phyloP scores from a whole-genome alignment of 768 basidiomycete genomes.

The Leccinum truebloodii region DNA sequence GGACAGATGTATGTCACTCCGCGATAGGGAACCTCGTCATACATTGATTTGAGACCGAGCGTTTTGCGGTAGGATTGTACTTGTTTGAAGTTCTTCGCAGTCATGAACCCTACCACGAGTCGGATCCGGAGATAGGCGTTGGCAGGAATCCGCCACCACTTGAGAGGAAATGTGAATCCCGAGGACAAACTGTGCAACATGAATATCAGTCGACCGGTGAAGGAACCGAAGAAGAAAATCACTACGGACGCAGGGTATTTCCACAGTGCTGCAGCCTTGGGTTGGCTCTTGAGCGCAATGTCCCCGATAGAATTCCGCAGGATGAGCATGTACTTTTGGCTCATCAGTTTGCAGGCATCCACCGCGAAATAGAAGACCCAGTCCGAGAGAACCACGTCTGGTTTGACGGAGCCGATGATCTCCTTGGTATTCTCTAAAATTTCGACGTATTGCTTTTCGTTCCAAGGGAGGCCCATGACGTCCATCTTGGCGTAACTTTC shows the following conservation, averaged over 20 bases:
- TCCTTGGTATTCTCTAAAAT: no score
- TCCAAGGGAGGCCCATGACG: no score
- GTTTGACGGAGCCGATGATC: no score
- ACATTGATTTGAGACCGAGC: background rate
- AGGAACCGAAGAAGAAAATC: background rate
- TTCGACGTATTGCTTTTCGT: no score
- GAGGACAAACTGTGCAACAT: slow-evolving; percentile 10
- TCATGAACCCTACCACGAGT: background rate
- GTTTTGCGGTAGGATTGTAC: slow-evolving; percentile 1
- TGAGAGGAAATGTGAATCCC: slow-evolving; percentile 12
- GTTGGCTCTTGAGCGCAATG: background rate
- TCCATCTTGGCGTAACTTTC: no score
- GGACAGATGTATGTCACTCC: slow-evolving; percentile 8
- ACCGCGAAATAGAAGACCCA: slow-evolving; percentile 1
- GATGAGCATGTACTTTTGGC: slow-evolving; percentile 9
- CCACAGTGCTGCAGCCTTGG: slow-evolving; percentile 3
- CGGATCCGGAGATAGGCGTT: slow-evolving; percentile 9
- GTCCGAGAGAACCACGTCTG: no score
- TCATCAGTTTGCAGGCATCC: slow-evolving; percentile 1
- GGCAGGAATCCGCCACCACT: slow-evolving; percentile 16
- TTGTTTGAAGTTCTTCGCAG: background rate
- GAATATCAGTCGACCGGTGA: background rate
- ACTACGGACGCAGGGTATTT: slow-evolving; percentile 11
- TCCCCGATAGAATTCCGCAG: slow-evolving; percentile 4
- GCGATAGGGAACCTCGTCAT: background rate